Evolutionary conservation across 805 yeast species (phyloP), one percentile per base, ranked within the genome.

Genomic region (Cyberlindnera galapagoensis): DNA sequence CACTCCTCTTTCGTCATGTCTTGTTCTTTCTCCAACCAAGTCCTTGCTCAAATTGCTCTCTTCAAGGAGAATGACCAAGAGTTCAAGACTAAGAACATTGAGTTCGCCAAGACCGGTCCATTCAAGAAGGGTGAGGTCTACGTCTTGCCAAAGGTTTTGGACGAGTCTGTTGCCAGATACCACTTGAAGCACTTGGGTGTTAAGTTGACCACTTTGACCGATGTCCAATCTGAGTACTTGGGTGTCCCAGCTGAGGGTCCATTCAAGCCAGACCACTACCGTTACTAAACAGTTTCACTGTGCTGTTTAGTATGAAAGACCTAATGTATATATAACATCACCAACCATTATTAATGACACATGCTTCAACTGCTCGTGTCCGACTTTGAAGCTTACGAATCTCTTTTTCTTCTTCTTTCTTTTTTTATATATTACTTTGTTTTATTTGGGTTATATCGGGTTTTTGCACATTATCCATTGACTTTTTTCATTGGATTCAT

Each of bases 11-110:
- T 90, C 62, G 98, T 90, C 60, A 90, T 90, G 98, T 87, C 97
- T 44, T 92, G 97, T 73, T 92, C 97, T 35, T 90, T 90, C 94
- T 85, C 97, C 56, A 90, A 90, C 84, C 98, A 90, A 75, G 97
- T 90, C 47, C 76, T 90, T 62, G 98, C 98, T 54, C 98, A 90
- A 74, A 90, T 88, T 59, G 97, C 97, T 56, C 72, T 88, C 62
- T 90, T 73, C 94, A 90, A 87, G 67, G 78, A 94, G 56, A 58
- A 80, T 45, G 87, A 90, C 70, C 68, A 62, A 40, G 76, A 60
- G 44, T 90, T 92, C 85, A 81, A 83, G 68, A 54, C 72, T 46
- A 64, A 79, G 63, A 80, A 66, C 68, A 80, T 85, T 45, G 97
- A 90, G 75, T 90, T 92, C 65, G 74, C 84, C 62, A 84, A 83